These are phyloP conservation scores for Solanum aculeatissimum DNA, from an alignment of 305 asterid genomes.

Conservation along the genomic window DNA sequence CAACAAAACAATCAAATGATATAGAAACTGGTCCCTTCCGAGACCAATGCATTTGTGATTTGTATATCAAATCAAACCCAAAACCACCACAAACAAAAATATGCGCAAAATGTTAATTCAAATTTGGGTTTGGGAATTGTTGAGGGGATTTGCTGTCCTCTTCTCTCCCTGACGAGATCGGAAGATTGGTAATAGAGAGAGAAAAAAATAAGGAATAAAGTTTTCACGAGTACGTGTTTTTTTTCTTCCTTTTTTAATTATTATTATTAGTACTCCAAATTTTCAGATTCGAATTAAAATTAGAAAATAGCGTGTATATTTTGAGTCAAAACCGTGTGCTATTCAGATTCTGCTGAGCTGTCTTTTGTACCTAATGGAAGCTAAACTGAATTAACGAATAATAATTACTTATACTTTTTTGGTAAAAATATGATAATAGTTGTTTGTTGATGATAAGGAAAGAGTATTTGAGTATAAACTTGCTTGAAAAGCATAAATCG, in stretches of 20 bases:
- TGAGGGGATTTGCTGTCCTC: constrained; percentile 32
- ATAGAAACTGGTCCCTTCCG: constrained; percentile 19
- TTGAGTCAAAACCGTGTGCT: constrained; percentile 7
- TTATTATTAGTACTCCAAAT: background rate
- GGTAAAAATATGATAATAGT: background rate
- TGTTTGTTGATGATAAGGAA: no score
- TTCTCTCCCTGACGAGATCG: constrained; percentile 21
- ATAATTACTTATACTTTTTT: background rate
- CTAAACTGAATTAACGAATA: background rate
- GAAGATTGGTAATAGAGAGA: constrained; percentile 44
- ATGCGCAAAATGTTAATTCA: background rate
- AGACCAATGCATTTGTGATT: constrained; percentile 28
- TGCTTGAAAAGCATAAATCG: no score
- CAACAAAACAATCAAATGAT: constrained; percentile 23
- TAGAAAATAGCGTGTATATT: background rate
- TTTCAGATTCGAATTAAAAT: background rate
- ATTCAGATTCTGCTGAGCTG: background rate
- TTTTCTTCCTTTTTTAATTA: background rate
- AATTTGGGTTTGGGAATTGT: background rate
- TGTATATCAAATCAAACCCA: constrained; percentile 9
- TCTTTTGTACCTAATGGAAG: background rate
- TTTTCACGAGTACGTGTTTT: background rate
- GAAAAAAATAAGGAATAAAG: constrained; percentile 6
- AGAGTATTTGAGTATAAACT: no score
- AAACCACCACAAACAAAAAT: background rate